Evolutionary conservation across 495 filamentous ascomycete genomes (phyloP).

Genomic region (Aspergillus wentii): DNA sequence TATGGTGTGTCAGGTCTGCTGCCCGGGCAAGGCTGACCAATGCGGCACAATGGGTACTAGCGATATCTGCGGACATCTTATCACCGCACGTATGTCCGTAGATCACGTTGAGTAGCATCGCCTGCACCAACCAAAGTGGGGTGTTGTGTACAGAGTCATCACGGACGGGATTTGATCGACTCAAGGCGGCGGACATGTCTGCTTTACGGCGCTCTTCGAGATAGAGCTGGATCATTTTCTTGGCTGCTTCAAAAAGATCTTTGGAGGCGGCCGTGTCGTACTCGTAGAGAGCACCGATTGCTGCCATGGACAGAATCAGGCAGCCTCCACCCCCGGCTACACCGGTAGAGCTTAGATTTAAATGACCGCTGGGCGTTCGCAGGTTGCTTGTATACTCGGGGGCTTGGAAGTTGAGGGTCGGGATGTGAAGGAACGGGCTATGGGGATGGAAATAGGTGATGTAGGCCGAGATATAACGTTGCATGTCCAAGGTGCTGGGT

Average conservation of each 20-base stretch:
- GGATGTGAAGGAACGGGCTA: constrained; percentile 86
- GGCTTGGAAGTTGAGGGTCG: constrained; percentile 87
- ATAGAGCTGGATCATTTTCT: constrained; percentile 91
- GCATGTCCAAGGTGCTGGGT: constrained; percentile 86
- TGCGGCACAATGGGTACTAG: constrained; percentile 84
- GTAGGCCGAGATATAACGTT: constrained; percentile 88
- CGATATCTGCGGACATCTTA: constrained; percentile 83
- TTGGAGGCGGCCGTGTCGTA: constrained; percentile 72
- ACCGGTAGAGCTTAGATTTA: constrained; percentile 54
- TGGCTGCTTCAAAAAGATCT: constrained; percentile 86
- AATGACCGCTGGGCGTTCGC: constrained; percentile 46
- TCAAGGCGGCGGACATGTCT: constrained; percentile 75
- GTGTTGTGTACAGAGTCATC: constrained; percentile 73
- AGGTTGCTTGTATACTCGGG: constrained; percentile 60
- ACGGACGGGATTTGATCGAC: constrained; percentile 51
- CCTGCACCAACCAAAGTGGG: constrained; percentile 95
- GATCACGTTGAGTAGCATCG: constrained; percentile 94
- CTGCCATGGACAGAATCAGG: constrained; percentile 90
- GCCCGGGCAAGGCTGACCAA: constrained; percentile 87
- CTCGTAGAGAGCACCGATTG: constrained; percentile 94
- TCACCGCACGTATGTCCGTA: constrained; percentile 96
- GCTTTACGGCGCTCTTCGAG: constrained; percentile 90
- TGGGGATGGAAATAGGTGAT: constrained; percentile 95
- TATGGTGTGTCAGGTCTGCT: constrained; percentile 61
- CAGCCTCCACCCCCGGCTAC: constrained; percentile 81